These are phyloP conservation scores for Mentha longifolia DNA, from an alignment of 257 asterid genomes.

Conservation along the genomic window DNA sequence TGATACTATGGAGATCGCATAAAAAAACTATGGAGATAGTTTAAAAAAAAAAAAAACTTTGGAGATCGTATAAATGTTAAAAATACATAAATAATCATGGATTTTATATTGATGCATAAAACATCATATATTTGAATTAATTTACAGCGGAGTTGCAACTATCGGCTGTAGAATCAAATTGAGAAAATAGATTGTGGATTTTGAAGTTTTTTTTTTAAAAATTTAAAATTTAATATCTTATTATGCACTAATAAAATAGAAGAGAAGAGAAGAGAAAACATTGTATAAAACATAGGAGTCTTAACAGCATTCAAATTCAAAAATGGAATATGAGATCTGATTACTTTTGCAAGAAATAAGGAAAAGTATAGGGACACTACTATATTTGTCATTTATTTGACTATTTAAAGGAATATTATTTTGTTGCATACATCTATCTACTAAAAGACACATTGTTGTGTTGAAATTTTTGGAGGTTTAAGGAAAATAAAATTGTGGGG, in stretches of 20 bases:
- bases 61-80: not conserved
- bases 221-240: no score
- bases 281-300: no score
- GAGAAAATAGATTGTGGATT: no score
- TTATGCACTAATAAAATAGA: no score
- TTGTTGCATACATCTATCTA: not conserved
- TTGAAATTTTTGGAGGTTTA: not conserved
- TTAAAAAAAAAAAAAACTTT: no score
- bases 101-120: not conserved
- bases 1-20: not conserved
- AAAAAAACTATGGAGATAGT: no score
- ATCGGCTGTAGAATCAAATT: no score
- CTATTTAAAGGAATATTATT: slow-evolving; percentile 18
- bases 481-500: not conserved
- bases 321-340: slow-evolving; percentile 1
- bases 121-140: no score
- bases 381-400: not conserved
- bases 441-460: slow-evolving; percentile 1
- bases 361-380: slow-evolving; percentile 3
- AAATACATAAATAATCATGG: not conserved
- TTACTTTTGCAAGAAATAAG: slow-evolving; percentile 20
- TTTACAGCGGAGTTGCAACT: no score
- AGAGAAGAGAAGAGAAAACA: no score
- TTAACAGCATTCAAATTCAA: not conserved
- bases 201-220: no score